These are phyloP conservation scores for Caulochytrium protostelioides DNA, from an alignment of 371 early-diverging fungal species.

Conservation along the genomic window DNA sequence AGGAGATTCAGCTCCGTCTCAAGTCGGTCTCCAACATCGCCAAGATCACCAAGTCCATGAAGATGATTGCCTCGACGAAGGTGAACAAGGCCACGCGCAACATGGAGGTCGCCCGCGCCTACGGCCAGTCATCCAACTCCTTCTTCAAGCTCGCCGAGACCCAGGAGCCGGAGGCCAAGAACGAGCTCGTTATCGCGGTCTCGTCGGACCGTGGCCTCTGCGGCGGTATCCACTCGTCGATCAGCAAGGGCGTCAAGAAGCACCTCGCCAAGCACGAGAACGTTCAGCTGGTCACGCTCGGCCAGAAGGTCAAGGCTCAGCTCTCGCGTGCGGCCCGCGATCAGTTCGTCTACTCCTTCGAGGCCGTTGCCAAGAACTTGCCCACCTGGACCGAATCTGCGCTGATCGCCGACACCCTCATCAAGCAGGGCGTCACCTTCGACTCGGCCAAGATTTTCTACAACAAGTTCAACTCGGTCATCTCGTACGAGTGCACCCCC, in stretches of 20 bases:
- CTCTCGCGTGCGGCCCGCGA: constrained; percentile 47
- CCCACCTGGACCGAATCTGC: constrained; percentile 79
- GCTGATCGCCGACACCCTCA: constrained; percentile 57
- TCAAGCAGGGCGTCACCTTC: constrained; percentile 30
- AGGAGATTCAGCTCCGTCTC: constrained; percentile 82
- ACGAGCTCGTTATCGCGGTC: constrained; percentile 45
- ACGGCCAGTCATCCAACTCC: constrained; percentile 45
- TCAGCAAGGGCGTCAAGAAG: constrained; percentile 64
- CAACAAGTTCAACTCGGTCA: constrained; percentile 83
- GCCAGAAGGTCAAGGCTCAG: constrained; percentile 87
- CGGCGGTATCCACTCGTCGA: constrained; percentile 93
- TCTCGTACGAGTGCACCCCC: constrained; percentile 66
- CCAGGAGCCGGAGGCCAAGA: constrained; percentile 25
- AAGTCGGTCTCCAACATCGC: constrained; percentile 92
- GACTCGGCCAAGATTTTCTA: constrained; percentile 62
- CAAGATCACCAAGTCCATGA: constrained; percentile 98
- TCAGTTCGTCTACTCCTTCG: constrained; percentile 59
- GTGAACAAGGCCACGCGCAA: constrained; percentile 76
- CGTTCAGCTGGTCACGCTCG: constrained; percentile 38
- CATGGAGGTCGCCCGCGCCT: constrained; percentile 79
- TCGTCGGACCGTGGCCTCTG: constrained; percentile 96
- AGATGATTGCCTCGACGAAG: constrained; percentile 99
- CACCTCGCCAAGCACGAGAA: constrained; percentile 32
- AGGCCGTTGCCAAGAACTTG: constrained; percentile 69
- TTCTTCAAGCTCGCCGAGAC: constrained; percentile 59